Percentiles rank a stretch among this genome's conserved stretches.
phyloP scores from a whole-genome alignment of 1,284 basidiomycete genomes.

The Sporisorium graminicola region DNA sequence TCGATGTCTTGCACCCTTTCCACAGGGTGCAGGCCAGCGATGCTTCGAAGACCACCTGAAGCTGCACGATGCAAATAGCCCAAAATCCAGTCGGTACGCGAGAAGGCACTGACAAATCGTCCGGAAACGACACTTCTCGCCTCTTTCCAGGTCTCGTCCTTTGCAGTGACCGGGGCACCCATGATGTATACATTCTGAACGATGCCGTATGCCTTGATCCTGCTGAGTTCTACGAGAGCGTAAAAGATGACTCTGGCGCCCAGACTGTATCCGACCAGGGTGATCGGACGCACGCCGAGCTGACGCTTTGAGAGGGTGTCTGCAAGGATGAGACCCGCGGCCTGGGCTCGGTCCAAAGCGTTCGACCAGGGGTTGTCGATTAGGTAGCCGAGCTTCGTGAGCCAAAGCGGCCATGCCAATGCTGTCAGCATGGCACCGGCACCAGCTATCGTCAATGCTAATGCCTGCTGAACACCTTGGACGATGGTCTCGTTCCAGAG shows the following conservation, averaged over 20 bases:
- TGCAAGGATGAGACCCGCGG: slow-evolving; percentile 68
- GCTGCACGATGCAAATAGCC: slow-evolving; percentile 68
- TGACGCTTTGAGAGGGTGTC: slow-evolving; percentile 64
- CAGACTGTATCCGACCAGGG: slow-evolving; percentile 67
- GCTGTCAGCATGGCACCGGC: slow-evolving; percentile 61
- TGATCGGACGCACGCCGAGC: slow-evolving; percentile 68
- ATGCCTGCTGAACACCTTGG: slow-evolving; percentile 67
- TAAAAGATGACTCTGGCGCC: slow-evolving; percentile 68
- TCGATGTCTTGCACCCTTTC: slow-evolving; percentile 65
- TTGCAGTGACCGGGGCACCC: slow-evolving; percentile 66
- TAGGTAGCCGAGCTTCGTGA: slow-evolving; percentile 67
- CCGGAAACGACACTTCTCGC: slow-evolving; percentile 64
- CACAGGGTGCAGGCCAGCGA: slow-evolving; percentile 67
- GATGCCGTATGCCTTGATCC: slow-evolving; percentile 66
- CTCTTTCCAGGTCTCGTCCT: slow-evolving; percentile 63
- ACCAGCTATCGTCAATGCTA: slow-evolving; percentile 66
- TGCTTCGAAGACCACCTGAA: slow-evolving; percentile 65
- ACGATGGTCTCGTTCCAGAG: slow-evolving; percentile 70
- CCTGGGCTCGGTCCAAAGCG: slow-evolving; percentile 63
- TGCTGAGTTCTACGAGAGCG: slow-evolving; percentile 62
- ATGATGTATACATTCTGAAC: slow-evolving; percentile 69
- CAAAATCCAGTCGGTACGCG: slow-evolving; percentile 68
- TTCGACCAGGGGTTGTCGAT: slow-evolving; percentile 70
- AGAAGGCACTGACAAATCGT: slow-evolving; percentile 68
- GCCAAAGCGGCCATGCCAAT: slow-evolving; percentile 68